phyloP scores from a whole-genome alignment of 768 basidiomycete species.

The Tulasnella sp. region DNA sequence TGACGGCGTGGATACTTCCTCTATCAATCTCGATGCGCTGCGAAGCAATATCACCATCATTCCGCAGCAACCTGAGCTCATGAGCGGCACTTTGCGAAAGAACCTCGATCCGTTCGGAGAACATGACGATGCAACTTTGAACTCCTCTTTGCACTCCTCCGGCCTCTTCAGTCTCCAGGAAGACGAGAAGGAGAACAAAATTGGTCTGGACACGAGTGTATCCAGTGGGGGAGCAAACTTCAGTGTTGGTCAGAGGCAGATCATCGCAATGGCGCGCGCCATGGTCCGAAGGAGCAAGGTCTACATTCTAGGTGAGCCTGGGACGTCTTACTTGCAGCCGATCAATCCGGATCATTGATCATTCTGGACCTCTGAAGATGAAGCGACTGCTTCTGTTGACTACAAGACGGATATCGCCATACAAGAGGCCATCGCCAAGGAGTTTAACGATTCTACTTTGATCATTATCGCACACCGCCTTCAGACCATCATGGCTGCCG shows the following conservation, averaged over 20 bases:
- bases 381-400: conserved; percentile 21
- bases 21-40: conserved; percentile 31
- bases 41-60: conserved; percentile 27
- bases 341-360: too few relatives aligned
- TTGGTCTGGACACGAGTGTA: conserved; percentile 28
- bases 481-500: conserved; percentile 43
- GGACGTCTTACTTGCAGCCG: too few relatives aligned
- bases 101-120: conserved; percentile 29
- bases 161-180: not conserved
- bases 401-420: conserved; percentile 29
- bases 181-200: conserved; percentile 8
- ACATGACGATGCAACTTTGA: conserved; percentile 24
- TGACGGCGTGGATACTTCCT: conserved; percentile 34
- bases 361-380: not conserved
- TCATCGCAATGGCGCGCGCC: conserved; percentile 24
- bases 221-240: conserved; percentile 34
- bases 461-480: conserved; percentile 22
- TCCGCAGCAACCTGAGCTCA: conserved; percentile 31
- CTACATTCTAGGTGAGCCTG: not conserved
- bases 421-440: conserved; percentile 30
- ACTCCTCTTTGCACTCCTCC: conserved; percentile 21
- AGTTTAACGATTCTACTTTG: conserved; percentile 29
- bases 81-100: conserved; percentile 25
- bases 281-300: conserved; percentile 20
- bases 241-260: conserved; percentile 35